Base-by-base conservation (phyloP, 2,329 filamentous ascomycete species). In the Xylaria polymorpha region DNA sequence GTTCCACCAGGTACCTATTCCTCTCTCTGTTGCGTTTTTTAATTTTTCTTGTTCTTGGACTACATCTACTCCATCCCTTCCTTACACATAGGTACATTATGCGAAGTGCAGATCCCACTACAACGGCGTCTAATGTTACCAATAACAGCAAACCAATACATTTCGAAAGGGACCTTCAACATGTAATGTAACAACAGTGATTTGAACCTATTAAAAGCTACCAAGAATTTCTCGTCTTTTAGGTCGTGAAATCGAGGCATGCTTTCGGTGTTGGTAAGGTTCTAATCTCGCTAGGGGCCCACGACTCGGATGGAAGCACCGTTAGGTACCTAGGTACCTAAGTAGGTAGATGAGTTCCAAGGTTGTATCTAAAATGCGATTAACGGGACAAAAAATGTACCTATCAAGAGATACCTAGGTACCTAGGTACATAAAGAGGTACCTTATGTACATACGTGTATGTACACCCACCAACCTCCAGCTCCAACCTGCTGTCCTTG, bases 91-190 rank as follows among this genome's bases (percentile, higher is more conserved):
- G 25, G 14, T 15, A 64, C 29, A 43, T 43, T 58, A 65, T 57
- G 66, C 66, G 29, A 61, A 44, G 61, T 37, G 66, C 50, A 61
- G 66, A 68, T 68, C 61, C 43, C 43, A 65, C 61, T 46, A 51
- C 18, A 50, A 65, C 61, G 37, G 66, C 61, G 66, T 64, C 58
- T 50, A 64, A 64, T 60, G 20, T 35, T 39, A 46, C 65, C 59
- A 67, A 67, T 67, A 53, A 44, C 65, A 59, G 22, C 29, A 59
- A 20, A 48, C 58, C 37, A 59, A 35, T 39, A 35, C 15, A 20
- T 35, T 10, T 51, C 18, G n/a, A 61, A 43, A 48, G 58, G 25
- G 25, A 44, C 43, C 55, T 57, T 62, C 50, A 22, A n/a, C 55
- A 44, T 62, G 43, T 37, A 58, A 53, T 53, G 55, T 60, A 44